Conservation (phyloP, 805 yeast species). For the Cyberlindnera sargentensis region DNA sequence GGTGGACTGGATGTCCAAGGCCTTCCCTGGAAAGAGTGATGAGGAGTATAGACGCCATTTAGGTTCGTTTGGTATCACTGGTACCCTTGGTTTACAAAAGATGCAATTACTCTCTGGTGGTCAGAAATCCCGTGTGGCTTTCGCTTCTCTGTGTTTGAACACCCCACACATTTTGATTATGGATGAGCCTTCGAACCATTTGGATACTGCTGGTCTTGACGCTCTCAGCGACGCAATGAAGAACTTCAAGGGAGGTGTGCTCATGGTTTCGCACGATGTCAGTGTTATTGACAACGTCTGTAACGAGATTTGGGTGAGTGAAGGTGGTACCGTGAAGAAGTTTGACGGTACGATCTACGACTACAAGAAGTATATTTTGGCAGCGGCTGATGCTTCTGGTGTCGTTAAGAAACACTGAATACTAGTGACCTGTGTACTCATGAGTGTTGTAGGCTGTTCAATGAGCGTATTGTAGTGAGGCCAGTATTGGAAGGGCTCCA, state of each 20-base stretch:
- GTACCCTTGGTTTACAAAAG: conserved; percentile 85
- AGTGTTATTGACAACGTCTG: conserved; percentile 83
- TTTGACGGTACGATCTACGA: conserved; percentile 80
- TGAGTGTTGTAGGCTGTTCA: too few species aligned
- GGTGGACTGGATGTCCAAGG: conserved; percentile 87
- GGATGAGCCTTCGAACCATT: conserved; percentile 97
- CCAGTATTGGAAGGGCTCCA: too few species aligned
- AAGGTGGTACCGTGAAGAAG: conserved; percentile 69
- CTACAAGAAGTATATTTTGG: conserved; percentile 82
- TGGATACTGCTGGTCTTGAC: conserved; percentile 97
- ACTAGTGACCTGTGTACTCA: too few species aligned
- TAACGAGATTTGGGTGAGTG: conserved; percentile 94
- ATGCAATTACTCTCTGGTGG: conserved; percentile 92
- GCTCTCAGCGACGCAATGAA: conserved; percentile 87
- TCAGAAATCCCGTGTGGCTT: conserved; percentile 96
- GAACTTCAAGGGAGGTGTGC: conserved; percentile 88
- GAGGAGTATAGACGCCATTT: conserved; percentile 96
- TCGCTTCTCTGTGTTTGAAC: conserved; percentile 86
- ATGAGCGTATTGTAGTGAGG: too few species aligned
- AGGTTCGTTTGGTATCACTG: conserved; percentile 96
- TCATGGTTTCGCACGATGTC: conserved; percentile 98
- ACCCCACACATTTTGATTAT: conserved; percentile 88
- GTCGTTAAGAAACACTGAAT: conserved; percentile 78
- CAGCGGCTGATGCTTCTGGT: conserved; percentile 74
- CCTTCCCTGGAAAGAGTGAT: conserved; percentile 88